Evolutionary conservation across 768 basidiomycete genomes (phyloP).

Genomic region (Boletus rubescentipes): DNA sequence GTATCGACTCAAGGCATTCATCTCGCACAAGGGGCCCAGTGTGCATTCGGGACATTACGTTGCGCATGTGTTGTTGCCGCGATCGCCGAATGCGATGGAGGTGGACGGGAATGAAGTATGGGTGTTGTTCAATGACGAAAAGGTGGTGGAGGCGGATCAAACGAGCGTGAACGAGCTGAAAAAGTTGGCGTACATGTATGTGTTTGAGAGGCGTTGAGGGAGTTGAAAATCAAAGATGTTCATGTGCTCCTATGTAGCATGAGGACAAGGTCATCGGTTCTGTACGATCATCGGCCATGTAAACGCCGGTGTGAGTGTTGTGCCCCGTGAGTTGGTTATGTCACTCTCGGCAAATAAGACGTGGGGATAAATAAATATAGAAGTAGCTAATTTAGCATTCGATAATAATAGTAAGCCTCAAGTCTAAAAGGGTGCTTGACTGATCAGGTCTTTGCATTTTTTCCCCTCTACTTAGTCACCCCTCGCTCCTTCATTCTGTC

Average conservation of each 20-base stretch:
- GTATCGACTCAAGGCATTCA: slow-evolving; percentile 87
- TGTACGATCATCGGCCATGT: no score
- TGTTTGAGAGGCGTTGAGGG: slow-evolving; percentile 62
- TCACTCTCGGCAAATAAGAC: no score
- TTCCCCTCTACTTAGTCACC: neutral
- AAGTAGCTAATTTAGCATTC: no score
- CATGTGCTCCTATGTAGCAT: no score
- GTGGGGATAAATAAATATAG: no score
- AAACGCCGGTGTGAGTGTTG: no score
- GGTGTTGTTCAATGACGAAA: slow-evolving; percentile 96
- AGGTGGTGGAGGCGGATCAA: slow-evolving; percentile 85
- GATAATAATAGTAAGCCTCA: neutral
- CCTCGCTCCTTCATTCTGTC: slow-evolving; percentile 4
- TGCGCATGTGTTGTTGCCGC: slow-evolving; percentile 58
- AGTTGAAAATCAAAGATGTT: no score
- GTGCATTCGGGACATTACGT: slow-evolving; percentile 96
- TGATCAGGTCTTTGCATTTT: neutral
- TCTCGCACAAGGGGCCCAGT: slow-evolving; percentile 95
- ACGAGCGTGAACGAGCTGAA: slow-evolving; percentile 82
- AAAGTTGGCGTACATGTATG: slow-evolving; percentile 87
- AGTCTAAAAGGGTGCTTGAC: no score
- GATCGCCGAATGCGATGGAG: slow-evolving; percentile 27
- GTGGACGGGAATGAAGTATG: slow-evolving; percentile 49
- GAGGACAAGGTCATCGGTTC: no score
- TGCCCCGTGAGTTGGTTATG: no score